phyloP scores from a whole-genome alignment of 495 filamentous ascomycete genomes.

The Tuber brumale region DNA sequence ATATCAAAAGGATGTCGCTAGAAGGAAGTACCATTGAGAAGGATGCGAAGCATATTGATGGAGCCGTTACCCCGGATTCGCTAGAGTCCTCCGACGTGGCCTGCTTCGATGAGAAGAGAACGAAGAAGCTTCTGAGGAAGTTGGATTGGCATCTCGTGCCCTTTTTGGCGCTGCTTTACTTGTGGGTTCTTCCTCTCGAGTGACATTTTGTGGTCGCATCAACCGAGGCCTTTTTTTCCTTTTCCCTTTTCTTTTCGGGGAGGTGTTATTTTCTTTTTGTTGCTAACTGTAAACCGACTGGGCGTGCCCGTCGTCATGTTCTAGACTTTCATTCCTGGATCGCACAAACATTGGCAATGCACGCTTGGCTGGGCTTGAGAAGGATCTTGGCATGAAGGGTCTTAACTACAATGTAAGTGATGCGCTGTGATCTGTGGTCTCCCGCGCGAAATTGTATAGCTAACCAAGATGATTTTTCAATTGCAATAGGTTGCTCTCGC shows the following conservation, averaged over 20 bases:
- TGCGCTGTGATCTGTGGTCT: background rate
- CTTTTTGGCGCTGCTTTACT: constrained; percentile 51
- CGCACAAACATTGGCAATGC: constrained; percentile 72
- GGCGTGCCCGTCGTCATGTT: constrained; percentile 7
- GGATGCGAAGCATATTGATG: constrained; percentile 10
- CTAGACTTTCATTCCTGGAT: constrained; percentile 48
- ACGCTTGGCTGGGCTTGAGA: constrained; percentile 56
- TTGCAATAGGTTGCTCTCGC: constrained; percentile 54
- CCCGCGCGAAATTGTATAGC: background rate
- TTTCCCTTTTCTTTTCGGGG: constrained; percentile 7
- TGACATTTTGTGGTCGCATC: constrained; percentile 24
- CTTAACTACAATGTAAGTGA: constrained; percentile 53
- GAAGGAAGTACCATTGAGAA: constrained; percentile 10
- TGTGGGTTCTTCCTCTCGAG: constrained; percentile 38
- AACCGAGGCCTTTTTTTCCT: background rate
- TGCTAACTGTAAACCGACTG: constrained; percentile 15
- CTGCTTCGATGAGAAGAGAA: constrained; percentile 34
- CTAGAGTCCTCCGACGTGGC: constrained; percentile 25
- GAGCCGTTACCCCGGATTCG: constrained; percentile 24
- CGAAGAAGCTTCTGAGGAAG: constrained; percentile 49
- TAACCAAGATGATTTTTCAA: constrained; percentile 17
- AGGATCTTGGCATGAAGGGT: constrained; percentile 54
- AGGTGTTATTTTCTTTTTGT: constrained; percentile 29
- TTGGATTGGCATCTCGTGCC: constrained; percentile 51
- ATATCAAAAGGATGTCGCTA: background rate